Base-by-base conservation (phyloP, 805 yeast species). In the Sugiyamaella mastotermitis region DNA sequence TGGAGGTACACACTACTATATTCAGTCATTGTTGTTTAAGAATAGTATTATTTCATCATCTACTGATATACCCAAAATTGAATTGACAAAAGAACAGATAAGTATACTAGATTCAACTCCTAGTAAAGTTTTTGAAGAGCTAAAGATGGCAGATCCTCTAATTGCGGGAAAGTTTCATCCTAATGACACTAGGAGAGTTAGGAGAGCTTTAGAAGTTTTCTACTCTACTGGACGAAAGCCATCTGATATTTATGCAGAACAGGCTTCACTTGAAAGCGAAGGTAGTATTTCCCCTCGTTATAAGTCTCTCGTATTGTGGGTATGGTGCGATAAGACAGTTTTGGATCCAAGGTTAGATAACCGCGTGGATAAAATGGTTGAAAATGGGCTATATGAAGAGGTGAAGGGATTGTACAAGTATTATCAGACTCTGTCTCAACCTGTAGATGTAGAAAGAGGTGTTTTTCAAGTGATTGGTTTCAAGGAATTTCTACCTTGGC, bases 381-480 rank as follows among this genome's bases (percentile, higher is more conserved):
- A 59, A 1, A 52, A 54, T 0, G 95, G 95, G 0, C 90, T 84
- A 0, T 44, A 76, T 32, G 66, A 68, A 1, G 98, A 92, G 58
- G 72, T 92, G 11, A 53, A 69, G 6, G 73, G 76, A 39, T 55
- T 90, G 51, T 76, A 74, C 54, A 64, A 71, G 33, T 48, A 62
- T 4, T 33, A 5, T 38, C 38, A 16, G 19, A 18, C 5, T 6
- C 9, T 31, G 9, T 20, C 14, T 16, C n/a, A 58, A 4, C 56
- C 51, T 16, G 76, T 81, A 7, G 78, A 70, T 41, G 61, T 75
- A 40, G 81, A 82, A 38, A 65, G 71, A 41, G 97, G 97, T 2
- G 72, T 90, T 0, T 87, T 87, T 87, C 97, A 92, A 61, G 95
- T 84, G 1, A 84, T 90, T 52, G 97, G 97, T 1, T 92, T 84